Evolutionary conservation across 257 asterid genomes (phyloP), one percentile per base, ranked within the genome.

Genomic region (Plantago ovata): DNA sequence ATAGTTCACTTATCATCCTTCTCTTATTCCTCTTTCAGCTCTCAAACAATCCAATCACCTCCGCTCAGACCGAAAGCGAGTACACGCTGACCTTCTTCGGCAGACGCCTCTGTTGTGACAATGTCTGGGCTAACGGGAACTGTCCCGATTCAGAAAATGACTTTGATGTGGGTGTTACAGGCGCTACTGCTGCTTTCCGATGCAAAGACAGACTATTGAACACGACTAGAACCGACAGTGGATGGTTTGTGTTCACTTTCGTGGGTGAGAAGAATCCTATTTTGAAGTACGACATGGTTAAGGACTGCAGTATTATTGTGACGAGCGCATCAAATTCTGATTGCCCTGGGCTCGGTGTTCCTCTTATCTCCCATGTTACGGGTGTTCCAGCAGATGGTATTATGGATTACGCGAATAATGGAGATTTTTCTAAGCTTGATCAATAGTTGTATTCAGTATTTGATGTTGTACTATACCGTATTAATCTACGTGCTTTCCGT

Each of bases 251-350:
- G 4, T 43, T 43, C 15, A 7, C 3, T 43, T 43, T 43, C 13
- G 15, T 13, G 19, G 48, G 48, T 0, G 18, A 14, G 8, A 43
- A 15, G 48, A 43, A 43, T 43, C 48, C 48, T 43, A 9, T 43
- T 43, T 3, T 43, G 48, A 43, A 43, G 48, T 43, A 43, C 18
- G 48, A 43, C 48, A 43, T 43, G 48, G 48, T 43, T 43, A 43
- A 43, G 18, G 48, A 18, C 21, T 49, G 55, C 11, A 28, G 32
- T 7, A 10, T 47, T 3, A 47, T 47, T 10, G 21, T 15, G 53
- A n/a, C 53, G 9, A 20, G 18, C 18, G 48, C 18, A 13, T 43
- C 48, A 13, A 19, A 19, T 19, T 48, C 54, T 9, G 7, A 9
- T 9, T 48, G 32, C 19, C 32, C 54, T 13, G 19, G 10, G 1